Conservation (phyloP, 108 stramenopile species). For the Skeletonema menzelii region DNA sequence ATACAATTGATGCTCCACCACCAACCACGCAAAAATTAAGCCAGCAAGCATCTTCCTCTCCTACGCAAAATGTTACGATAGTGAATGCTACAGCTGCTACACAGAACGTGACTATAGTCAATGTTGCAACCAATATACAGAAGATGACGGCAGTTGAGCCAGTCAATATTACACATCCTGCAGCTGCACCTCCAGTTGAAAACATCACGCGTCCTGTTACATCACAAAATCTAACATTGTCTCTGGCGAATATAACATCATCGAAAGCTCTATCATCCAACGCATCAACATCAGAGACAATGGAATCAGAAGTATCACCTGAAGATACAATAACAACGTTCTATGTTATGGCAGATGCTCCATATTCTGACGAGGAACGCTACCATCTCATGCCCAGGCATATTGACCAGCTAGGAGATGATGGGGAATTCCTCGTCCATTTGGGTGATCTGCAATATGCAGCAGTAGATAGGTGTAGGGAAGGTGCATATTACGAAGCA, state of each 20-base stretch:
- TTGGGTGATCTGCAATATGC: background rate
- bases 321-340: background rate
- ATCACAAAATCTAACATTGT: background rate
- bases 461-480: background rate
- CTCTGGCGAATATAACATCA: background rate
- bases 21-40: too few relatives aligned
- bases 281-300: background rate
- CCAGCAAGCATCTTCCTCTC: too few relatives aligned
- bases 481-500: background rate
- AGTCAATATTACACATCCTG: background rate
- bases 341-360: slow-evolving; percentile 7
- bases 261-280: background rate
- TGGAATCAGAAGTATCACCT: background rate
- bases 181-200: background rate
- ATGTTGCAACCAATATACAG: background rate
- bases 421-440: background rate
- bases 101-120: too few relatives aligned
- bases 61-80: background rate
- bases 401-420: background rate
- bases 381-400: background rate
- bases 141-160: background rate
- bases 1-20: too few relatives aligned
- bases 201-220: background rate
- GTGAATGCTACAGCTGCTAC: background rate
- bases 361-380: background rate